Conservation (phyloP, 2,329 filamentous ascomycete genomes). For the Microsporum audouinii region DNA sequence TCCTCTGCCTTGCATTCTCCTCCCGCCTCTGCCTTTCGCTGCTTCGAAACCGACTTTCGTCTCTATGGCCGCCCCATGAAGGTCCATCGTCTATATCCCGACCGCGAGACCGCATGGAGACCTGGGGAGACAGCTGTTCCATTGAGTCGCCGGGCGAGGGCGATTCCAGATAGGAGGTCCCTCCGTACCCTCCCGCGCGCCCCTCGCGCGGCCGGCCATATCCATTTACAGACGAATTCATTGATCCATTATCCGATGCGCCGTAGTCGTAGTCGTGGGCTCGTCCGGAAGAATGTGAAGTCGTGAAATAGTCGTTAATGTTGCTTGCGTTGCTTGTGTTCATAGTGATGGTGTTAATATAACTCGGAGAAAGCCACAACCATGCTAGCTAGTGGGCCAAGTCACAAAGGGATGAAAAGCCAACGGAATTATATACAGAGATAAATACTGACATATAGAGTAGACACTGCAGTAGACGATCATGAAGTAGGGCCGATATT, state of each 20-base stretch:
- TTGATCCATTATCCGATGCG: constrained; percentile 17
- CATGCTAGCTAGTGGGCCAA: background rate
- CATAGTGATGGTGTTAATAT: background rate
- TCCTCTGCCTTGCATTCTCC: background rate
- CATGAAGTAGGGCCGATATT: background rate
- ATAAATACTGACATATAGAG: background rate
- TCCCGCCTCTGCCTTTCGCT: constrained; percentile 14
- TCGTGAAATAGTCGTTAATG: background rate
- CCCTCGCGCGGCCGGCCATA: constrained; percentile 21
- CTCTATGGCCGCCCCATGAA: constrained; percentile 20
- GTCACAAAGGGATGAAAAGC: background rate
- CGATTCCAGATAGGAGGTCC: constrained; percentile 27
- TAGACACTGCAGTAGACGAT: background rate
- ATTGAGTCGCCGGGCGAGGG: constrained; percentile 23
- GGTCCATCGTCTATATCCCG: constrained; percentile 22
- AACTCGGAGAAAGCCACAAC: background rate
- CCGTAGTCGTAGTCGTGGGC: constrained; percentile 27
- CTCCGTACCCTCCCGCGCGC: constrained; percentile 36
- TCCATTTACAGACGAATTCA: constrained; percentile 7
- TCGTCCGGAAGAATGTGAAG: background rate
- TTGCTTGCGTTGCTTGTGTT: background rate
- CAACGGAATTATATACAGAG: background rate
- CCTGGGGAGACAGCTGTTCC: constrained; percentile 20
- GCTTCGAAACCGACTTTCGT: constrained; percentile 18
- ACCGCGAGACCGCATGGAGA: constrained; percentile 27